Base-by-base conservation (phyloP, 192 early-diverging fungal species). In the Backusella luteola region DNA sequence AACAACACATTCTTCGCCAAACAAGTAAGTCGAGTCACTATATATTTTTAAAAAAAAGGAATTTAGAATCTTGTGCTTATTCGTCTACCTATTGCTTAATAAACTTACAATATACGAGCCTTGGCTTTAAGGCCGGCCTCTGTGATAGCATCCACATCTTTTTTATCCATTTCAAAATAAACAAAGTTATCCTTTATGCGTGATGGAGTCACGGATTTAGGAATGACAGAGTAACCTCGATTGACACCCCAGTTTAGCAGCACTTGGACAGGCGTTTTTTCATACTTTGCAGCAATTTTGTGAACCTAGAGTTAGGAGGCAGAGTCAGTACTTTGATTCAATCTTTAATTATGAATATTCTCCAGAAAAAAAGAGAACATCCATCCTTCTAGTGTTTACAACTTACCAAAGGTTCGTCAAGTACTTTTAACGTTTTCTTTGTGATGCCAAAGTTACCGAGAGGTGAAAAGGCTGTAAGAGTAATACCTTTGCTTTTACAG, bases 381-480 rank as follows among this genome's bases (percentile, higher is more conserved):
- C 32, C 46, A 4, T 38, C 67, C 71, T 78, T 78, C 53, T 39
- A 39, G 35, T 7, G 7, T 41, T 14, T 29, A n/a, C 41, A 78
- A 52, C 23, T 56, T 49, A 49, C 46, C 46, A 49, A 17, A 49
- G 46, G 46, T 49, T 19, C 46, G 6, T 49, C 46, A 19, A 49
- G 19, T 49, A 49, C 19, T 49, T 49, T 49, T 17, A 49, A 6
- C 6, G 46, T n/a, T n/a, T 49, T n/a, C 26, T 70, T 41, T 39
- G 67, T 44, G 38, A 70, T 63, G 11, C 77, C 67, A 81, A 76
- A 34, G 36, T 74, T 34, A 15, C 92, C 93, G 26, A 96, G 84
- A 34, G 94, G 94, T 38, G 89, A 89, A 84, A 93, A 96, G 0
- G 87, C 95, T 8, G 92, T 92, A 32, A 94, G 76, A 6, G 59